Conservation (phyloP, 106 monocot genomes). For the Apostasia shenzhenica region DNA sequence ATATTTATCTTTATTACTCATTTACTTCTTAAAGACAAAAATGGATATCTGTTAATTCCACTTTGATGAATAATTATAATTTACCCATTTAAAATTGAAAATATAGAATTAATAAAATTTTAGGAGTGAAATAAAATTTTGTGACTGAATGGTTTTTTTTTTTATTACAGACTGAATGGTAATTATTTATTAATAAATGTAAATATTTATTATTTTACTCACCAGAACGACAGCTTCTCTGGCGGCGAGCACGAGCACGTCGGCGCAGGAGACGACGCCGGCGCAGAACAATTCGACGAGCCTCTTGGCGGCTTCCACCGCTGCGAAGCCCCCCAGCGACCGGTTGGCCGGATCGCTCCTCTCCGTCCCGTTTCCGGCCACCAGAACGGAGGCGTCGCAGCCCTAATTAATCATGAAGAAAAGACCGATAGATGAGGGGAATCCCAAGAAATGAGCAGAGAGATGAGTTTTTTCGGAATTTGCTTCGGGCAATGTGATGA, state of each 20-base stretch:
- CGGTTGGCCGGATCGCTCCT: slow-evolving; percentile 66
- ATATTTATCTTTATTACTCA: no score
- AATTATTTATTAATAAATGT: background rate
- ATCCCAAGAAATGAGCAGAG: background rate
- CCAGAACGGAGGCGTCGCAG: slow-evolving; percentile 77
- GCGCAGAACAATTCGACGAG: slow-evolving; percentile 66
- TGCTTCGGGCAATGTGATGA: no score
- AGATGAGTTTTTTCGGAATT: background rate
- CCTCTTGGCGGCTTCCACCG: slow-evolving; percentile 60
- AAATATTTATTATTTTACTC: slow-evolving; percentile 8
- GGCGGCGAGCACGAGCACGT: slow-evolving; percentile 76
- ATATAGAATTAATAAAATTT: no score
- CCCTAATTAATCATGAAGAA: slow-evolving; percentile 27
- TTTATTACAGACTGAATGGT: no score
- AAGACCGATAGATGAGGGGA: background rate
- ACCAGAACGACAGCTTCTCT: slow-evolving; percentile 78
- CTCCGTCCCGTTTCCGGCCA: slow-evolving; percentile 73
- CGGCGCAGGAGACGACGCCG: slow-evolving; percentile 69
- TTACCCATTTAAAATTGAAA: no score
- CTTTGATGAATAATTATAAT: no score
- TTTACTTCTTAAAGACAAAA: no score
- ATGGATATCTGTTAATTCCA: no score
- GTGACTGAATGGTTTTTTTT: no score
- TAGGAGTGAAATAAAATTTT: no score
- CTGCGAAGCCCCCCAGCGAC: slow-evolving; percentile 71